Conservation (phyloP, 176 grass and related monocot species). For the Luzula sylvatica region DNA sequence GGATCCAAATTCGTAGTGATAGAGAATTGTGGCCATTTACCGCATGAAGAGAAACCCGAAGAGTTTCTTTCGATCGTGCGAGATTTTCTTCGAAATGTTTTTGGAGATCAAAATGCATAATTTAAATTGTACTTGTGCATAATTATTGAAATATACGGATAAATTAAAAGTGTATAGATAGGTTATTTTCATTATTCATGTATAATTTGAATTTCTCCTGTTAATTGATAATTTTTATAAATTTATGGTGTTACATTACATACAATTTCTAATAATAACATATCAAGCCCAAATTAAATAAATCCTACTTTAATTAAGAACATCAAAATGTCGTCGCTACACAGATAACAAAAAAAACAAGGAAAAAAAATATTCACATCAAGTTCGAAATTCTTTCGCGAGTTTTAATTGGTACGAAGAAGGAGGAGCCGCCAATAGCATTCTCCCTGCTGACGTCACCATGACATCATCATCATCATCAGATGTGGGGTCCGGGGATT, state of each 20-base stretch:
- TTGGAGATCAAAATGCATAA: constrained; percentile 30
- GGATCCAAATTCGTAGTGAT: constrained; percentile 58
- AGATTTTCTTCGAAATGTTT: constrained; percentile 43
- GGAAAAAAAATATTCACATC: constrained; percentile 3
- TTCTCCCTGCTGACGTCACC: constrained; percentile 23
- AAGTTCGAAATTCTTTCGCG: background rate
- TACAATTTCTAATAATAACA: too few relatives aligned
- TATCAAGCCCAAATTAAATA: background rate
- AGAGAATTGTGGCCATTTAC: constrained; percentile 73
- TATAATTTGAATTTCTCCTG: too few relatives aligned
- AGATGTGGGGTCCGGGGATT: constrained; percentile 3
- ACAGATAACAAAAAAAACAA: background rate
- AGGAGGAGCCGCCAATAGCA: constrained; percentile 28
- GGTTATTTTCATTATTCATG: too few relatives aligned
- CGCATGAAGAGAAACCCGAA: constrained; percentile 73
- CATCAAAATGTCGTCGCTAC: background rate
- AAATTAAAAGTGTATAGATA: too few relatives aligned
- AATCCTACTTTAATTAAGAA: background rate
- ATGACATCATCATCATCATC: constrained; percentile 5
- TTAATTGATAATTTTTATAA: too few relatives aligned
- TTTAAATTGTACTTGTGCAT: too few relatives aligned
- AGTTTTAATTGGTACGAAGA: constrained; percentile 1
- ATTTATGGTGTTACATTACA: too few relatives aligned
- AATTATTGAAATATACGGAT: too few relatives aligned
- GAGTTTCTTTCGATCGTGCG: constrained; percentile 54